Conservation (phyloP, 1,284 basidiomycete species). For the Apiotrichum brassicae region DNA sequence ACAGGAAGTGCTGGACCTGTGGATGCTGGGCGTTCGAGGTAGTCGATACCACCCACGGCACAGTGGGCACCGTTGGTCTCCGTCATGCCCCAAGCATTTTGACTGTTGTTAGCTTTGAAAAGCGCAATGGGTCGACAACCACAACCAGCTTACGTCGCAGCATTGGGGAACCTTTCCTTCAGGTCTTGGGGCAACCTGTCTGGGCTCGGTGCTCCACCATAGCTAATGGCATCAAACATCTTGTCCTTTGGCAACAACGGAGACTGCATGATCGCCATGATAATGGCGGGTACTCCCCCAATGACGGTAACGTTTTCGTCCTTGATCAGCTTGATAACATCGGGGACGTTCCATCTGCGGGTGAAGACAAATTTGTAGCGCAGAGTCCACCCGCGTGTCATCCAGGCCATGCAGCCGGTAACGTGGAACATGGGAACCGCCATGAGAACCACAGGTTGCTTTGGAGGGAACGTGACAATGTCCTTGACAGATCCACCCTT, state of each 20-base stretch:
- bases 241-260: slow-evolving; percentile 21
- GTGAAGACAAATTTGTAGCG: slow-evolving; percentile 36
- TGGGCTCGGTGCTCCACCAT: slow-evolving; percentile 38
- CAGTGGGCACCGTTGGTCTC: no score
- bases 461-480: slow-evolving; percentile 8
- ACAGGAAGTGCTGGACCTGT: no score
- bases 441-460: slow-evolving; percentile 15
- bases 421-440: slow-evolving; percentile 42
- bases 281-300: slow-evolving; percentile 40
- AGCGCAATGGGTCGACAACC: no score
- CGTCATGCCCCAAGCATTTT: no score
- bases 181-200: slow-evolving; percentile 28
- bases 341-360: slow-evolving; percentile 30
- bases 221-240: slow-evolving; percentile 31
- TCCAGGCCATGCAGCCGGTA: slow-evolving; percentile 35
- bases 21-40: no score
- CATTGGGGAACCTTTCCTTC: slow-evolving; percentile 25
- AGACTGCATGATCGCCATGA: slow-evolving; percentile 28
- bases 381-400: slow-evolving; percentile 31
- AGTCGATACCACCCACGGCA: no score
- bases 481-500: no score
- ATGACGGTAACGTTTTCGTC: slow-evolving; percentile 30
- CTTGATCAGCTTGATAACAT: slow-evolving; percentile 29
- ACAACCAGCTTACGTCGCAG: no score
- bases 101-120: no score